phyloP scores from a whole-genome alignment of 2,329 filamentous ascomycete genomes.

The Aspergillus neoniger region DNA sequence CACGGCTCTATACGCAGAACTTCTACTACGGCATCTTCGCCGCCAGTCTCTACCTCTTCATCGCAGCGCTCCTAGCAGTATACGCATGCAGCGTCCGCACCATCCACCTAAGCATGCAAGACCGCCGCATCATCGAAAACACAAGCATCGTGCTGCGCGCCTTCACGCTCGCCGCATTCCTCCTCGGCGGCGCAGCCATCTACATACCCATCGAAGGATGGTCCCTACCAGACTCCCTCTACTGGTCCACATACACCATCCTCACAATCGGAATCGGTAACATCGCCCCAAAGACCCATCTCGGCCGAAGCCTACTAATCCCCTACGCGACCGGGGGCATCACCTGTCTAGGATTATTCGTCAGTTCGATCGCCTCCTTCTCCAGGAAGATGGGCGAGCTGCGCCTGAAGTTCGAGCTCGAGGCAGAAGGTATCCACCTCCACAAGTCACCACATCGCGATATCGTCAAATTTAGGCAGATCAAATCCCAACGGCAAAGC shows the following conservation, averaged over 20 bases:
- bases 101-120: not conserved
- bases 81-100: not conserved
- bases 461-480: not conserved
- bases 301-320: constrained; percentile 54
- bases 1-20: constrained; percentile 1
- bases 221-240: constrained; percentile 51
- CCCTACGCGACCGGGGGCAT: constrained; percentile 59
- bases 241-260: constrained; percentile 59
- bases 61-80: not conserved
- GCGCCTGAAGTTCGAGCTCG: not conserved
- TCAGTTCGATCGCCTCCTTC: constrained; percentile 51
- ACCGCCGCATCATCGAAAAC: not conserved
- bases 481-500: not conserved
- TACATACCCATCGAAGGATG: constrained; percentile 10
- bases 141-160: constrained; percentile 4
- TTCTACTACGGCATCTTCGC: constrained; percentile 14
- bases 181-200: constrained; percentile 8
- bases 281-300: constrained; percentile 51
- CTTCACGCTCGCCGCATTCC: not conserved
- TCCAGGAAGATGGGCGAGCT: not conserved
- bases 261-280: constrained; percentile 59
- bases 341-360: constrained; percentile 56
- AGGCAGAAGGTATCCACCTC: not conserved
- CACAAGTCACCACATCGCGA: not conserved
- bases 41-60: not conserved